Conservation (phyloP, 2,329 filamentous ascomycete genomes). For the Sclerotinia spermophila region DNA sequence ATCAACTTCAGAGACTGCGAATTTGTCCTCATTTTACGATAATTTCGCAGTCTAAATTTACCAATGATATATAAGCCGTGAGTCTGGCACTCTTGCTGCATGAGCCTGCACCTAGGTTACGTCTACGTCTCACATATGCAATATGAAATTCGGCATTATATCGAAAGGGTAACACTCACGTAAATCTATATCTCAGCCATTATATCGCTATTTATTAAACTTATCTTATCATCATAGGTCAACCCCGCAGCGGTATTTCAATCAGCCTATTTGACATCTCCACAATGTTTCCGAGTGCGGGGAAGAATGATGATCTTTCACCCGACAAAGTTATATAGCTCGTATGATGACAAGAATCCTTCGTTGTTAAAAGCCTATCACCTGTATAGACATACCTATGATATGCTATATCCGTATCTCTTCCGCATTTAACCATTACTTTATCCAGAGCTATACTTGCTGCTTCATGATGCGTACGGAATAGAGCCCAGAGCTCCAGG, state of each 20-base stretch:
- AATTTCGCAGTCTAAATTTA: neutral
- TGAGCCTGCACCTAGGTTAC: neutral
- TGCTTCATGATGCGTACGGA: neutral
- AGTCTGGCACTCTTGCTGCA: neutral
- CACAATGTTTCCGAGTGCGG: neutral
- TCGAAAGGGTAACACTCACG: neutral
- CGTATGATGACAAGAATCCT: neutral
- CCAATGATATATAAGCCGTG: neutral
- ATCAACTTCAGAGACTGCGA: neutral
- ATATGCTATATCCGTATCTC: neutral
- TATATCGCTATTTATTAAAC: neutral
- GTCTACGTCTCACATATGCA: neutral
- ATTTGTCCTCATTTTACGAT: neutral
- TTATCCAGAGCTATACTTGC: neutral
- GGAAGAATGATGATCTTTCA: conserved; percentile 1
- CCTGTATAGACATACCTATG: neutral
- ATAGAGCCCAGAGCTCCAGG: neutral
- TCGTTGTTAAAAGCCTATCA: neutral
- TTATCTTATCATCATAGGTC: neutral
- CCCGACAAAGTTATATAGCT: neutral
- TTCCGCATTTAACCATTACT: neutral
- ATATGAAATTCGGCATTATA: neutral
- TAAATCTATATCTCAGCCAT: neutral
- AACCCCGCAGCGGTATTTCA: conserved; percentile 1
- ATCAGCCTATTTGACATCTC: neutral